A percentile compares a stretch with the other conserved stretches of the same genome.
Conservation (phyloP, 2,329 filamentous ascomycete genomes). For the Calonectria pseudoreteaudii region DNA sequence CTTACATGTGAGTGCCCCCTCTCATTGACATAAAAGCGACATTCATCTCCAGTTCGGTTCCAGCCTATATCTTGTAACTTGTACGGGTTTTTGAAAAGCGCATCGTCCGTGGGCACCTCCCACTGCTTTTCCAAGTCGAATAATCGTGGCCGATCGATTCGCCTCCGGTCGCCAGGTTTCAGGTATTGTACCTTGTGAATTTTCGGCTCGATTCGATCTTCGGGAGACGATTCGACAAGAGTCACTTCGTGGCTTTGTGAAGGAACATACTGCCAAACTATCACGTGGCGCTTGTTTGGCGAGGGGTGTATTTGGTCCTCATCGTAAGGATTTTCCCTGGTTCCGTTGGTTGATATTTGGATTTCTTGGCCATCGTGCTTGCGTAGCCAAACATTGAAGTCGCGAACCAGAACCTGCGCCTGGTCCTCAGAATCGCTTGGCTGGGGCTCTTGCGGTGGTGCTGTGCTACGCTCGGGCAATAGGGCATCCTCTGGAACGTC, state of each 20-base stretch:
- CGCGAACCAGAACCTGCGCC: conserved; percentile 3
- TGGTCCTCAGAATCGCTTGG: background rate
- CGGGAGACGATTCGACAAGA: conserved; percentile 41
- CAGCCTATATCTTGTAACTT: conserved; percentile 37
- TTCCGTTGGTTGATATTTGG: conserved; percentile 35
- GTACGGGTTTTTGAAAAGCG: conserved; percentile 41
- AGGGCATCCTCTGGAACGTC: conserved; percentile 6
- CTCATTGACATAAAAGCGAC: conserved; percentile 44
- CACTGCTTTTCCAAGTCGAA: conserved; percentile 33
- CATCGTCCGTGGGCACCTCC: conserved; percentile 37
- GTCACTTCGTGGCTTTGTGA: conserved; percentile 30
- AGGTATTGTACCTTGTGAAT: conserved; percentile 36
- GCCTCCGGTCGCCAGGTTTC: conserved; percentile 42
- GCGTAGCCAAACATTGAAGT: conserved; percentile 27
- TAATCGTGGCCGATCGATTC: conserved; percentile 40
- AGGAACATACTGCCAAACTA: conserved; percentile 41
- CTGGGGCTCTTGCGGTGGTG: background rate
- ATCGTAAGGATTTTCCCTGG: conserved; percentile 32
- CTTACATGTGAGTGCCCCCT: conserved; percentile 42
- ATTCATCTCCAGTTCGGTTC: conserved; percentile 38
- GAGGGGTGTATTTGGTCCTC: conserved; percentile 32
- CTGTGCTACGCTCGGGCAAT: background rate
- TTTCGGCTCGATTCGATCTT: conserved; percentile 44
- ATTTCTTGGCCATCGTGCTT: conserved; percentile 7
- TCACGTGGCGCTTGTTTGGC: conserved; percentile 20